Percentiles rank a stretch among this genome's conserved stretches.
phyloP scores from a whole-genome alignment of 1,139 yeast species.

The Saccharomyces pastorianus region DNA sequence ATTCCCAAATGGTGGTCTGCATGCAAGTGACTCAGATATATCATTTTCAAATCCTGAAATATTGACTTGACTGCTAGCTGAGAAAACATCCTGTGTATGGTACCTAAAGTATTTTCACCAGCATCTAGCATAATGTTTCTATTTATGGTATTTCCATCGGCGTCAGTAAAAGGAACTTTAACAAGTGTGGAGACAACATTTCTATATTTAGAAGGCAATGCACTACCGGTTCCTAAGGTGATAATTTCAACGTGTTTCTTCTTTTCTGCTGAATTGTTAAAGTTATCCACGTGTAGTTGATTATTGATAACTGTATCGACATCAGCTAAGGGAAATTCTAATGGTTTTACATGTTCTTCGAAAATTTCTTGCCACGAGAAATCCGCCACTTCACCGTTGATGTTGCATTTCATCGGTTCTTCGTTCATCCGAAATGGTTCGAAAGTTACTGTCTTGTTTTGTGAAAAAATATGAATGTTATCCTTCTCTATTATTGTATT shows the following conservation, averaged over 20 bases:
- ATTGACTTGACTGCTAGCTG: conserved; percentile 33
- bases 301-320: conserved; percentile 13
- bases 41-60: conserved; percentile 50
- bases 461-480: conserved; percentile 24
- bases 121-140: conserved; percentile 66
- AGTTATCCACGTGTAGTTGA: conserved; percentile 20
- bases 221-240: conserved; percentile 90
- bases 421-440: conserved; percentile 20
- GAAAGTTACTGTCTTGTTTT: conserved; percentile 14
- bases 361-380: conserved; percentile 39
- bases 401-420: conserved; percentile 7
- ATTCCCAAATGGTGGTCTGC: conserved; percentile 96
- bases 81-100: conserved; percentile 57
- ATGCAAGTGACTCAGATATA: conserved; percentile 83
- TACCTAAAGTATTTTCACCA: conserved; percentile 86
- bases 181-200: conserved; percentile 77
- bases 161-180: conserved; percentile 47
- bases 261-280: conserved; percentile 16
- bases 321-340: conserved; percentile 17
- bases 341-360: conserved; percentile 37
- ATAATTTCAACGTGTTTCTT: conserved; percentile 56
- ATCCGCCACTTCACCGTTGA: conserved; percentile 6
- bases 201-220: conserved; percentile 76
- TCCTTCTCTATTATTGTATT: conserved; percentile 10
- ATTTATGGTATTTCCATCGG: conserved; percentile 31